These are phyloP conservation scores for Scheffersomyces cryptocercus DNA, from an alignment of 1,139 yeast genomes.

Conservation along the genomic window DNA sequence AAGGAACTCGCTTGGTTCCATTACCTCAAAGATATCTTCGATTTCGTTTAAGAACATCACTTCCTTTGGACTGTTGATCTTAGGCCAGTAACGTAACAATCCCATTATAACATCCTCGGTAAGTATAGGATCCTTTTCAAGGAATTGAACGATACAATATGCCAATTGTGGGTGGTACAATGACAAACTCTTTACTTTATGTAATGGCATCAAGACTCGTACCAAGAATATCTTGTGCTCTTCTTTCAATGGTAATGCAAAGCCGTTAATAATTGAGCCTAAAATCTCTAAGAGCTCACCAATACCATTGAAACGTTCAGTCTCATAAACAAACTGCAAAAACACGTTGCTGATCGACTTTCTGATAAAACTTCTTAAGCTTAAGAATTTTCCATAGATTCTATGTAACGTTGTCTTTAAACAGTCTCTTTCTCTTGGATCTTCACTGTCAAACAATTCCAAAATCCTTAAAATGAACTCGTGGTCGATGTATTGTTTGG, in stretches of 20 bases:
- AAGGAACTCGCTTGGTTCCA: constrained; percentile 89
- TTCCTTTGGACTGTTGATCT: constrained; percentile 91
- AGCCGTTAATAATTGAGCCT: constrained; percentile 96
- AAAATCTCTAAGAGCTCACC: constrained; percentile 92
- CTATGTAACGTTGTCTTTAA: constrained; percentile 93
- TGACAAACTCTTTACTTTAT: constrained; percentile 84
- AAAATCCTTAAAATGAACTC: constrained; percentile 76
- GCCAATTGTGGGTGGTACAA: constrained; percentile 96
- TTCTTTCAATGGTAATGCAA: constrained; percentile 94
- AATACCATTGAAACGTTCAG: constrained; percentile 93
- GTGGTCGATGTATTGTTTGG: constrained; percentile 92
- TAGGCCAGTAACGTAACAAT: constrained; percentile 93
- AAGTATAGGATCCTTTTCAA: constrained; percentile 87
- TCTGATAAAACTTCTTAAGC: constrained; percentile 87
- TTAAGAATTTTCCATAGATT: constrained; percentile 91
- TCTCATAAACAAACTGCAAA: constrained; percentile 90
- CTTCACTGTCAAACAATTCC: constrained; percentile 94
- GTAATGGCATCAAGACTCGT: constrained; percentile 88
- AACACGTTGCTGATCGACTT: constrained; percentile 91
- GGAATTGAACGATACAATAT: constrained; percentile 93
- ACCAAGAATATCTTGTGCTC: constrained; percentile 92
- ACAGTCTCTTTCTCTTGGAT: constrained; percentile 93
- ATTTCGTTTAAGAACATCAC: constrained; percentile 94
- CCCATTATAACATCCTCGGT: constrained; percentile 97
- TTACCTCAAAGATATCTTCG: constrained; percentile 94